Evolutionary conservation across 225 moss, liverwort and hornwort species (phyloP).

Genomic region (Sphagnum tenellum): DNA sequence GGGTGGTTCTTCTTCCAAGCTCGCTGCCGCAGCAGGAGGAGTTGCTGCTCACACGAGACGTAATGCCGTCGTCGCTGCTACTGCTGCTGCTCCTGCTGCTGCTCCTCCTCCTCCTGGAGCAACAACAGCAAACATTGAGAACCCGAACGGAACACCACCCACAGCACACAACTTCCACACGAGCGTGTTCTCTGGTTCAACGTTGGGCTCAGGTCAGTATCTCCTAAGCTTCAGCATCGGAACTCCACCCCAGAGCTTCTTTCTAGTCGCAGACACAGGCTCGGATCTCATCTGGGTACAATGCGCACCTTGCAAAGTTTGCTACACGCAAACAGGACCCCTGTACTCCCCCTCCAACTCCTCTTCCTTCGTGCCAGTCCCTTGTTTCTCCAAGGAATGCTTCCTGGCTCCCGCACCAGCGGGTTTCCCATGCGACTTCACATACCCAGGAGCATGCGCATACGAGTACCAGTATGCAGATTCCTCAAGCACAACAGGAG

Average conservation of each 20-base stretch:
- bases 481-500: slow-evolving; percentile 16
- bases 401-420: slow-evolving; percentile 4
- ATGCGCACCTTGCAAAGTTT: no score
- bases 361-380: not conserved
- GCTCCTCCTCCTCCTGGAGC: no score
- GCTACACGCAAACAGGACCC: not conserved
- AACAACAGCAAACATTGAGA: no score
- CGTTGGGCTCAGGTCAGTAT: slow-evolving; percentile 22
- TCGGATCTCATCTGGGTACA: no score
- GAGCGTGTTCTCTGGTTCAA: slow-evolving; percentile 16
- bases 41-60: no score
- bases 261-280: no score
- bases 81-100: no score
- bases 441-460: slow-evolving; percentile 16
- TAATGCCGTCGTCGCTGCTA: no score
- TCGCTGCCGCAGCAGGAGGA: no score
- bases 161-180: slow-evolving; percentile 9
- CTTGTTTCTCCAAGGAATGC: not conserved
- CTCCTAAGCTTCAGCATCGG: slow-evolving; percentile 13
- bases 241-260: no score
- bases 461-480: slow-evolving; percentile 32
- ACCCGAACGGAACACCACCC: no score
- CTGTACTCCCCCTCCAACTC: not conserved
- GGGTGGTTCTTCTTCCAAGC: no score
- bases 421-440: slow-evolving; percentile 5